phyloP scores from a whole-genome alignment of 129 eudicot species.

The Lactuca sativa region DNA sequence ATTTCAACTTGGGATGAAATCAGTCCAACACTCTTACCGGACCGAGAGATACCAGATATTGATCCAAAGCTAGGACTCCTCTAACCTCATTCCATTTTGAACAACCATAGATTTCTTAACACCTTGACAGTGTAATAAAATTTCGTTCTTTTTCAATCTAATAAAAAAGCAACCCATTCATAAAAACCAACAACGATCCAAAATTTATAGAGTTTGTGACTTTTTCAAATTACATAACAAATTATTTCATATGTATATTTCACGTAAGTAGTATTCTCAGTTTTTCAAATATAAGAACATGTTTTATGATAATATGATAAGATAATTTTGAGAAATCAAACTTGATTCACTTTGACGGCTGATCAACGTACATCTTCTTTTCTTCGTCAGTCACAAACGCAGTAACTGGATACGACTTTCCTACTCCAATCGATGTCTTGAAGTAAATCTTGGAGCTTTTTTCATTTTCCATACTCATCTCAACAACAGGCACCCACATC shows the following conservation, averaged over 20 bases:
- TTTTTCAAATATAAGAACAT: background rate
- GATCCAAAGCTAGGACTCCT: too few species aligned
- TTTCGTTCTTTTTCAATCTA: too few species aligned
- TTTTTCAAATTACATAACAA: too few species aligned
- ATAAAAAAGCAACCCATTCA: background rate
- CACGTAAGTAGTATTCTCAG: background rate
- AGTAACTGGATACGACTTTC: conserved; percentile 69
- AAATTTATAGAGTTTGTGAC: too few species aligned
- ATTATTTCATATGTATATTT: background rate
- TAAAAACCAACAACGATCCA: background rate
- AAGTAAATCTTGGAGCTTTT: conserved; percentile 50
- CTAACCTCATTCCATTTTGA: too few species aligned
- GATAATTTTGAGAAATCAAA: background rate
- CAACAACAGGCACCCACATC: conserved; percentile 72
- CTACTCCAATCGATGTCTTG: conserved; percentile 59
- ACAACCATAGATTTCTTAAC: too few species aligned
- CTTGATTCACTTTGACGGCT: conserved; percentile 25
- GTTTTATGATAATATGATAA: background rate
- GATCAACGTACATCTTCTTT: conserved; percentile 39
- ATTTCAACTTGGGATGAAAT: too few species aligned
- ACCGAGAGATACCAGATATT: too few species aligned
- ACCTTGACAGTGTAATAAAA: too few species aligned
- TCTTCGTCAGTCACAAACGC: conserved; percentile 84
- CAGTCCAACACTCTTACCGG: too few species aligned
- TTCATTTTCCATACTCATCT: conserved; percentile 66